These are phyloP conservation scores for Catharanthus roseus DNA, from an alignment of 257 asterid species.

Conservation along the genomic window DNA sequence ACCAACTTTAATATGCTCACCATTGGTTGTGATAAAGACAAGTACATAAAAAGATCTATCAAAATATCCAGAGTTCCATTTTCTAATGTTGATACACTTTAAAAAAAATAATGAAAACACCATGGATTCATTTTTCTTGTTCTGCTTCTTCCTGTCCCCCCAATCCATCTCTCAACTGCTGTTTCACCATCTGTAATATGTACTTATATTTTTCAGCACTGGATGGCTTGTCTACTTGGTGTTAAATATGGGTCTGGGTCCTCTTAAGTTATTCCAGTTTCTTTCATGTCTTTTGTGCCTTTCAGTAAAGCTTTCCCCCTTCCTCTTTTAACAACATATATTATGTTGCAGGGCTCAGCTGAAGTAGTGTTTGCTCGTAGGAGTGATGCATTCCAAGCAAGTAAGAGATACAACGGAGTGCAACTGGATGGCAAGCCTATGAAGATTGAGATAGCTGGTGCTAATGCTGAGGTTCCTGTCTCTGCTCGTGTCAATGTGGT, in stretches of 20 bases:
- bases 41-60: too few relatives aligned
- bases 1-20: too few relatives aligned
- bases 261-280: not conserved
- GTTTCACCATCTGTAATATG: too few relatives aligned
- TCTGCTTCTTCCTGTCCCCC: not conserved
- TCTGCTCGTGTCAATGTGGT: constrained; percentile 68
- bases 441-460: constrained; percentile 72
- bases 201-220: too few relatives aligned
- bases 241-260: not conserved
- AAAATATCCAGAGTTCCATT: not conserved
- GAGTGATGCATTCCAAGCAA: constrained; percentile 86
- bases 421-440: constrained; percentile 86
- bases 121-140: not conserved
- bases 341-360: constrained; percentile 61
- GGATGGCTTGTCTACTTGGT: not conserved
- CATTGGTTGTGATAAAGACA: too few relatives aligned
- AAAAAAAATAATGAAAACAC: too few relatives aligned
- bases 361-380: constrained; percentile 73
- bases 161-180: too few relatives aligned
- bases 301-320: not conserved
- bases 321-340: too few relatives aligned
- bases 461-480: constrained; percentile 44
- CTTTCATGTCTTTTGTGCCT: not conserved
- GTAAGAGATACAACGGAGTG: constrained; percentile 66
- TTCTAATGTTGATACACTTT: not conserved